phyloP scores from a whole-genome alignment of 306 rosid species.

The Prosopis cineraria region DNA sequence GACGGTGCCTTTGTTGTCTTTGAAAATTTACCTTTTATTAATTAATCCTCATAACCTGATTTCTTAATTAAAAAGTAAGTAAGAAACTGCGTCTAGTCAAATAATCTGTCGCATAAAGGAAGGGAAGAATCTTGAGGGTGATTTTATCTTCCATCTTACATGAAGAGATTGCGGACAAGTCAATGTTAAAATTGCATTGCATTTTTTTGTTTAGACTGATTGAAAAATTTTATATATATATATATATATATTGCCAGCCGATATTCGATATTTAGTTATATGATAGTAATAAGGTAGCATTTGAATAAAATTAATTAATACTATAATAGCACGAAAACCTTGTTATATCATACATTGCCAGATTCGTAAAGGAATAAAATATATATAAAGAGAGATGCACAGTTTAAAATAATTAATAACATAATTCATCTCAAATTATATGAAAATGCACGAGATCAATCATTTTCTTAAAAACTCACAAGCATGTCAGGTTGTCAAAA shows the following conservation, averaged over 20 bases:
- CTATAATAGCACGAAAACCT: too few relatives aligned
- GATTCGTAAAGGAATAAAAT: background rate
- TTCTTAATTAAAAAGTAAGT: background rate
- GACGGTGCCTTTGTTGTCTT: background rate
- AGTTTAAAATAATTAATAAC: too few relatives aligned
- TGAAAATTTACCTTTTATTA: background rate
- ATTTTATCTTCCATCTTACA: background rate
- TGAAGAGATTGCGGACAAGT: background rate
- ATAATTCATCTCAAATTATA: too few relatives aligned
- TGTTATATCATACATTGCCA: background rate
- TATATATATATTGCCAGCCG: too few relatives aligned
- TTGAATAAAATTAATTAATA: too few relatives aligned
- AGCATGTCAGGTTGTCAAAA: too few relatives aligned
- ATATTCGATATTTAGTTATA: background rate
- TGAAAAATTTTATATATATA: too few relatives aligned
- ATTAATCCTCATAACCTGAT: background rate
- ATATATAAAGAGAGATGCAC: too few relatives aligned
- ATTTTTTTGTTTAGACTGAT: background rate
- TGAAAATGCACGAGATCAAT: too few relatives aligned
- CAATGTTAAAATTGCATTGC: background rate
- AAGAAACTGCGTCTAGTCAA: background rate
- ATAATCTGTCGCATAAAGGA: background rate
- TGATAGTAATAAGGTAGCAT: background rate
- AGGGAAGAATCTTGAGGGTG: conserved; percentile 19
- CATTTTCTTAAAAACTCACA: too few relatives aligned